Evolutionary conservation across 2,329 filamentous ascomycete species (phyloP).

Genomic region (Paracoccidioides lutzii): DNA sequence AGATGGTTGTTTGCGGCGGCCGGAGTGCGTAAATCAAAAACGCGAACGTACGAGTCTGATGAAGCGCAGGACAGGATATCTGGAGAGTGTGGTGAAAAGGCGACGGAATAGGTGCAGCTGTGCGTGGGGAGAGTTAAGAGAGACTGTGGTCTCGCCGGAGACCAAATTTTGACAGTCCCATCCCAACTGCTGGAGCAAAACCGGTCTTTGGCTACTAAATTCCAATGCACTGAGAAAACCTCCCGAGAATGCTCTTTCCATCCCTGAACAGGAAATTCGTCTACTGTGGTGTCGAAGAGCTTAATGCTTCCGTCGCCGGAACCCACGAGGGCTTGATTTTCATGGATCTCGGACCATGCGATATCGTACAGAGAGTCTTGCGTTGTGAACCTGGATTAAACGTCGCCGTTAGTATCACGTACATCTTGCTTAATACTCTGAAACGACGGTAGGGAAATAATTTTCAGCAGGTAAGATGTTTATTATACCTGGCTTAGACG

Average conservation of each 20-base stretch:
- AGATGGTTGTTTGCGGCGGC: slow-evolving; percentile 79
- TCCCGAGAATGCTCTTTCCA: slow-evolving; percentile 92
- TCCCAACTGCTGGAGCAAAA: slow-evolving; percentile 94
- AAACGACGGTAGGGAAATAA: not conserved
- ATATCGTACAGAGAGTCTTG: slow-evolving; percentile 95
- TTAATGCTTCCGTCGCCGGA: slow-evolving; percentile 91
- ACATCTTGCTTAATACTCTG: not conserved
- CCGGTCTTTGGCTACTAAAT: slow-evolving; percentile 74
- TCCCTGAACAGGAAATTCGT: slow-evolving; percentile 75
- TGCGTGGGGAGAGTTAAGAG: slow-evolving; percentile 80
- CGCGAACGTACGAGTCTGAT: slow-evolving; percentile 73
- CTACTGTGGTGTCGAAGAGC: slow-evolving; percentile 72
- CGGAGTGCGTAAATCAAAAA: slow-evolving; percentile 86
- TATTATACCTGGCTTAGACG: not conserved
- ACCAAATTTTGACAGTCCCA: slow-evolving; percentile 92
- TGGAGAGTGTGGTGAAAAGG: slow-evolving; percentile 79
- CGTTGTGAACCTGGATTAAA: slow-evolving; percentile 63
- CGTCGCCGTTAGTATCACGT: not conserved
- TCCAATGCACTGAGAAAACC: slow-evolving; percentile 88
- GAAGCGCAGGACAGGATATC: slow-evolving; percentile 76
- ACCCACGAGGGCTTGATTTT: slow-evolving; percentile 81
- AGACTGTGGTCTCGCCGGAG: slow-evolving; percentile 60
- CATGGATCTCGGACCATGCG: slow-evolving; percentile 90
- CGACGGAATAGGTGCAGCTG: slow-evolving; percentile 85
- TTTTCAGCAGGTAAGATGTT: not conserved